Conservation (phyloP, 768 basidiomycete genomes). For the Xanthoconium stramineum region DNA sequence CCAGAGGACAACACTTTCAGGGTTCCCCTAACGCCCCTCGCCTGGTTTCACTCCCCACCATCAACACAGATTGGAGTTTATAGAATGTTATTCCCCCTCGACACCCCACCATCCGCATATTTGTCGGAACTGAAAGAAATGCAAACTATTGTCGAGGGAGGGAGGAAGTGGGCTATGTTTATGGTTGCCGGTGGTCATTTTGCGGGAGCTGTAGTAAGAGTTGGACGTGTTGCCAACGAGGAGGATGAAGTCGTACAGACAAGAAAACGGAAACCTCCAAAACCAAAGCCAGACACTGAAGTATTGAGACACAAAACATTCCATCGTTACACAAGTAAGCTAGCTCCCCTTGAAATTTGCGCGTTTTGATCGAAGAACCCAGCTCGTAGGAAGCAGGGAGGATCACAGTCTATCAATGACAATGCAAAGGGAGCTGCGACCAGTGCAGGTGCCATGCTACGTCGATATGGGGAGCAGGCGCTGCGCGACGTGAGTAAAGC, state of each 20-base stretch:
- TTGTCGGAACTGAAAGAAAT: slow-evolving; percentile 61
- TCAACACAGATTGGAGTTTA: slow-evolving; percentile 91
- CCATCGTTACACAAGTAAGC: slow-evolving; percentile 95
- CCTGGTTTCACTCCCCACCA: slow-evolving; percentile 89
- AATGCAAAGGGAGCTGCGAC: slow-evolving; percentile 90
- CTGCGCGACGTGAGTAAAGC: slow-evolving; percentile 70
- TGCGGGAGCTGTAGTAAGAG: slow-evolving; percentile 84
- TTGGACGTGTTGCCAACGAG: slow-evolving; percentile 53
- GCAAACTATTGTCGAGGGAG: slow-evolving; percentile 52
- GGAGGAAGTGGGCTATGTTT: slow-evolving; percentile 87
- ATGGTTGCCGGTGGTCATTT: slow-evolving; percentile 99
- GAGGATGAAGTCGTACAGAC: slow-evolving; percentile 35
- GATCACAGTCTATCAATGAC: slow-evolving; percentile 89
- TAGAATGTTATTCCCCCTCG: slow-evolving; percentile 63
- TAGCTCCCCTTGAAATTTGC: not conserved
- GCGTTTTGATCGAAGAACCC: slow-evolving; percentile 6
- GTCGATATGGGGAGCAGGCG: slow-evolving; percentile 94
- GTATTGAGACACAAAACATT: slow-evolving; percentile 92
- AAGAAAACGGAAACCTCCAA: slow-evolving; percentile 56
- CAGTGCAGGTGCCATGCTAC: slow-evolving; percentile 89
- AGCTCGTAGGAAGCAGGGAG: slow-evolving; percentile 98
- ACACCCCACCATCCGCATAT: slow-evolving; percentile 42
- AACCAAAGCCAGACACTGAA: slow-evolving; percentile 73
- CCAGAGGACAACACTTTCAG: slow-evolving; percentile 39
- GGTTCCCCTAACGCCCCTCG: slow-evolving; percentile 61